Base-by-base conservation (phyloP, 2,329 filamentous ascomycete genomes). In the Mycosphaerella arachidis region DNA sequence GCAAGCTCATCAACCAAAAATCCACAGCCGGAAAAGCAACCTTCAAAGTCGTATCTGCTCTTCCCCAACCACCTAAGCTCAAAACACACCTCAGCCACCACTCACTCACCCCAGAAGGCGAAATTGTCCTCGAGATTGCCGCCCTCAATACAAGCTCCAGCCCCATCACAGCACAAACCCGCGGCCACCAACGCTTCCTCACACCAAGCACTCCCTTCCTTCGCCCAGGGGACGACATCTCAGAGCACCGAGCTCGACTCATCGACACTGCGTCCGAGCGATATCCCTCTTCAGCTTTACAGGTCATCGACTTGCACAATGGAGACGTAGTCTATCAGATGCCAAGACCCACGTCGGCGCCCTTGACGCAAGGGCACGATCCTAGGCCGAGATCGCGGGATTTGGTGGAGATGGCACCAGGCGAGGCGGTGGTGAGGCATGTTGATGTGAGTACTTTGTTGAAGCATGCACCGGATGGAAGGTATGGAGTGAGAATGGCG, bases 121-220 rank as follows among this genome's bases (percentile, higher is more conserved):
- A 59, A 6, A 27, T 37, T 8, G 13, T 54, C 8, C 56, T 66
- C 29, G 50, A 57, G 31, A 48, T 66, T 35, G 45, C 58, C 13
- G 57, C 64, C n/a, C 50, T 48, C 7, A 66, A 66, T 29, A 62
- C 53, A 16, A 53, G 63, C 45, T 54, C 53, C 18, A 27, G 57
- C 12, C 6, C 56, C 6, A 58, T 66, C 27, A 64, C 50, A 4
- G 54, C 61, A 18, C 65, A 66, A 30, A 64, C 61, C 27, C 57
- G 58, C 16, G 63, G 62, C 31, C 55, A 57, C 27, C 65, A 64
- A 52, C 46, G 45, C 18, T 66, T 63, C 43, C 55, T 67, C n/a
- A 48, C 52, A 6, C 61, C 62, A 20, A 56, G 56, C 51, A 62
- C 51, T 18, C 59, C 45, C 13, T 60, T 66, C 43, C 43, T 59